Base-by-base conservation (phyloP, 305 asterid species). In the Fraxinus ornus region DNA sequence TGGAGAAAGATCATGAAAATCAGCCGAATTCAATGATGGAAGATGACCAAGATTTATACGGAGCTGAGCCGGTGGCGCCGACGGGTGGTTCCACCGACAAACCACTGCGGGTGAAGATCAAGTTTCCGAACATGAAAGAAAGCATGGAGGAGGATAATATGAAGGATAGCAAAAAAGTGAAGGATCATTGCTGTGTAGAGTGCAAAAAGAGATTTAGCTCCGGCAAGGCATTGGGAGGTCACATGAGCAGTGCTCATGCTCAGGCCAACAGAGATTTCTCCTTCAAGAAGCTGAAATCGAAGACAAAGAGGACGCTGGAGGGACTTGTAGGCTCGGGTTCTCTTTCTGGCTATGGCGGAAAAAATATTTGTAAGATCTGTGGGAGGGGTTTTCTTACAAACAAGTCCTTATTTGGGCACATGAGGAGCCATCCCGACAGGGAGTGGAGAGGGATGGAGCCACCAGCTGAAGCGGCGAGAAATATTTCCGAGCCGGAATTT, bases 221-320 rank as follows among this genome's bases (percentile, higher is more conserved):
- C 5, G 97, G 97, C 0, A 93, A 91, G 70, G 98, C 97, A 2
- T 24, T 94, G 30, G 98, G 98, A 4, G 98, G 97, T 28, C 98
- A 94, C 13, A 87, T 90, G 89, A 93, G 97, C 88, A 92, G 92
- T 75, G 97, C 94, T 36, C 98, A 94, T 77, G 94, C 90, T 13
- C 97, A 93, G 77, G 93, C 96, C 12, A 88, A 85, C 78, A 87
- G 85, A 71, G 92, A 86, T 3, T 81, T 82, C 36, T 77, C 87
- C 1, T 28, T 4, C 28, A 88, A 80, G 84, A 90, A 83, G 91
- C 80, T 81, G 21, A 86, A 73, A 66, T 13, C 83, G n/a, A 86
- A 71, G 84, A 24, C 1, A 36, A 77, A 57, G 71, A 73, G 3
- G 72, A 26, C 7, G 52, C 36, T 7, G 64, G 33, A 35, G 19